Percentiles rank a stretch among this genome's conserved stretches.
These are phyloP conservation scores for Luvunga scandens DNA, from an alignment of 345 rosid genomes.

Conservation along the genomic window DNA sequence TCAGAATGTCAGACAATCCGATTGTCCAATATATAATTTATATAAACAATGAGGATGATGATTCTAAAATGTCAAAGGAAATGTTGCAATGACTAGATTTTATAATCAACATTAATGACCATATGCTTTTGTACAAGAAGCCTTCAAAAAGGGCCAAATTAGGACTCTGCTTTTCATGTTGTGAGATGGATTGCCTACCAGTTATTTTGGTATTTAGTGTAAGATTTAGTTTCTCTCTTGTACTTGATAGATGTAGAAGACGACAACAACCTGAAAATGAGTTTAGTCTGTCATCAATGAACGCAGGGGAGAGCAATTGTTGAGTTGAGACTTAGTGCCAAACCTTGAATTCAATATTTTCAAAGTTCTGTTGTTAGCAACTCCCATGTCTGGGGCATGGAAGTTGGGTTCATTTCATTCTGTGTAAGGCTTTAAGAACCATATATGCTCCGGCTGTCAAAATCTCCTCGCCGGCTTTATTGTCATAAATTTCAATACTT, in stretches of 20 bases:
- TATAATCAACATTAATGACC: neutral
- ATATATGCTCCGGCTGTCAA: neutral
- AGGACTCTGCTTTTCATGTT: constrained; percentile 2
- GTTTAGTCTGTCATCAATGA: neutral
- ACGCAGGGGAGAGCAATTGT: neutral
- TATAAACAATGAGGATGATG: neutral
- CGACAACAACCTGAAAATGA: constrained; percentile 9
- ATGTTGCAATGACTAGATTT: neutral
- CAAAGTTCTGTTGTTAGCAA: neutral
- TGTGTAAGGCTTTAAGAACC: neutral
- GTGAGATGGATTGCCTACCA: neutral
- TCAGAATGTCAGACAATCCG: neutral
- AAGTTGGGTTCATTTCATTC: too few relatives aligned
- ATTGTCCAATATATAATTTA: neutral
- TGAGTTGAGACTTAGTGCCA: neutral
- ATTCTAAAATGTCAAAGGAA: neutral
- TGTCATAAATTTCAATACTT: neutral
- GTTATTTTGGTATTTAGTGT: neutral
- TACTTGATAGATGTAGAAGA: neutral
- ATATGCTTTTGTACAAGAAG: neutral
- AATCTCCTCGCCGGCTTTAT: neutral
- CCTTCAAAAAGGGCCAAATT: neutral
- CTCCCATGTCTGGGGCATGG: neutral
- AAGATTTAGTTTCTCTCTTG: neutral
- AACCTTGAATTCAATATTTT: neutral